Evolutionary conservation across 257 asterid genomes (phyloP).

Genomic region (Solanum commersonii): DNA sequence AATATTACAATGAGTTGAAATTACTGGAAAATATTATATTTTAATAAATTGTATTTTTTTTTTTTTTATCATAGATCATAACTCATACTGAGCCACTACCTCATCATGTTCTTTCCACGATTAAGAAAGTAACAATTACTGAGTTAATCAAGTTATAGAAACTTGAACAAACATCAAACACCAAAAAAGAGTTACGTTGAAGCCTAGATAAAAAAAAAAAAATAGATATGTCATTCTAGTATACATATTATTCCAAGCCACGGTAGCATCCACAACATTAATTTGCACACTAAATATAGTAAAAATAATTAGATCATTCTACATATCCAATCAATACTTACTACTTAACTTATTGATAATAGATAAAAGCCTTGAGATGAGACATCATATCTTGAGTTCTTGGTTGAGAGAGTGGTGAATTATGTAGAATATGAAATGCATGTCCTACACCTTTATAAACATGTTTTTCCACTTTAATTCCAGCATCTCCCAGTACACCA

Average conservation of each 20-base stretch:
- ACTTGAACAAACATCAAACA: background rate
- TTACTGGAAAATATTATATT: background rate
- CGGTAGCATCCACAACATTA: background rate
- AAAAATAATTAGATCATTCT: background rate
- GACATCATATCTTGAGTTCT: constrained; percentile 2
- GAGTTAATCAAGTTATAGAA: background rate
- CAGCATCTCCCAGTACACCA: background rate
- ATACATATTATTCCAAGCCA: background rate
- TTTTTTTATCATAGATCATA: background rate
- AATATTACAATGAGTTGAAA: background rate
- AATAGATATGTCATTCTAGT: background rate
- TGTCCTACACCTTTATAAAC: constrained; percentile 3
- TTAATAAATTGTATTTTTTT: too few relatives aligned
- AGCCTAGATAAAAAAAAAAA: background rate
- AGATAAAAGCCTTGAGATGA: background rate
- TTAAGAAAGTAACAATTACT: background rate
- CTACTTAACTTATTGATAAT: background rate
- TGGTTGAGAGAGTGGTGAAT: constrained; percentile 1
- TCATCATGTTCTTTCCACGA: background rate
- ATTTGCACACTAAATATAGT: background rate
- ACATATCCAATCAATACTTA: background rate
- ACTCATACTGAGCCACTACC: background rate
- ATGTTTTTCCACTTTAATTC: background rate
- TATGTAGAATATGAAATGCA: constrained; percentile 7
- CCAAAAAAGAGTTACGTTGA: background rate